phyloP scores from a whole-genome alignment of 2,329 filamentous ascomycete species.

The Didymella sp. region DNA sequence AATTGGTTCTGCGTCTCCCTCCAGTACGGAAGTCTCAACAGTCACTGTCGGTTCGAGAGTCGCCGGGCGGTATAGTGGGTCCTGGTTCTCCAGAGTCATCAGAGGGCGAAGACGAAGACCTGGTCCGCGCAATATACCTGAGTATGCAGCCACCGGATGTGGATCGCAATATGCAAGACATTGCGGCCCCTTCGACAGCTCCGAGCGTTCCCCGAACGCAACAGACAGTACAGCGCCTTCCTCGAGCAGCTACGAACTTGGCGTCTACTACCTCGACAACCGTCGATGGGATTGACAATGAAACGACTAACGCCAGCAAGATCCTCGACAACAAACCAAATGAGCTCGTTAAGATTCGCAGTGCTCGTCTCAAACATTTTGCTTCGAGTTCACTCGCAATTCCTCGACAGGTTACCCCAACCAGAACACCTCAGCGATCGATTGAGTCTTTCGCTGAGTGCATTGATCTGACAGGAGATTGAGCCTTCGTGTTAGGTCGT shows the following conservation, averaged over 20 bases:
- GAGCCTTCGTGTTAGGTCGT: neutral
- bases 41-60: neutral
- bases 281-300: neutral
- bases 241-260: neutral
- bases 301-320: neutral
- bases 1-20: neutral
- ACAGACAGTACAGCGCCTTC: too few relatives aligned
- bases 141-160: neutral
- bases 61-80: constrained; percentile 2
- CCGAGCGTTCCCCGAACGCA: neutral
- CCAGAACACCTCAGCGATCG: neutral
- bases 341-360: neutral
- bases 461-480: constrained; percentile 11
- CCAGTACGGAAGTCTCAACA: neutral
- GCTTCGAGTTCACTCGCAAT: neutral
- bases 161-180: too few relatives aligned
- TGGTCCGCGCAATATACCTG: neutral
- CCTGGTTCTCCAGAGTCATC: constrained; percentile 2
- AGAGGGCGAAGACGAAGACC: neutral
- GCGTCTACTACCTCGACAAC: neutral
- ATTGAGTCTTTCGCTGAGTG: neutral
- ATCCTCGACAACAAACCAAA: neutral
- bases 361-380: constrained; percentile 14
- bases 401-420: neutral
- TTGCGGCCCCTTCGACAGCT: neutral